Evolutionary conservation across 306 rosid species (phyloP).

Genomic region (Prunus mira): DNA sequence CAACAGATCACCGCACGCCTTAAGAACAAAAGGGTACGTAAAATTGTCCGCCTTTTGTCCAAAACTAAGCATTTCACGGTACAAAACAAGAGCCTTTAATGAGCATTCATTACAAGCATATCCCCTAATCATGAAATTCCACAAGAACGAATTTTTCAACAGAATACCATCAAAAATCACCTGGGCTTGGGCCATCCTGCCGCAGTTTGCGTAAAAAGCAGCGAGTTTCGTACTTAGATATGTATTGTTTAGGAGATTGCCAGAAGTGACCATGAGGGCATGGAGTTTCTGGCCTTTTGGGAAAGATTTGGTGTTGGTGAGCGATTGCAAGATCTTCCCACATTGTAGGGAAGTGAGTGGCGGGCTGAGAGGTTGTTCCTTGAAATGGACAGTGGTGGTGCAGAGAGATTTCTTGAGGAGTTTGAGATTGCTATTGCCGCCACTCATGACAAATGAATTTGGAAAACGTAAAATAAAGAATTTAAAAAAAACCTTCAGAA

Average conservation of each 20-base stretch:
- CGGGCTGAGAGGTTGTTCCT: constrained; percentile 1
- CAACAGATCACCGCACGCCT: constrained; percentile 56
- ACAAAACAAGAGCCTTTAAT: constrained; percentile 31
- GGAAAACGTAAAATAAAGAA: background rate
- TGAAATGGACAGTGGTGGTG: constrained; percentile 10
- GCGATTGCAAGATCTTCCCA: constrained; percentile 45
- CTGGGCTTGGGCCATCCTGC: constrained; percentile 41
- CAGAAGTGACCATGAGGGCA: constrained; percentile 33
- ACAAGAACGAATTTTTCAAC: constrained; percentile 42
- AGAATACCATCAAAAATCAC: constrained; percentile 34
- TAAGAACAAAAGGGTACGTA: constrained; percentile 60
- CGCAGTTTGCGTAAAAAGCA: constrained; percentile 48
- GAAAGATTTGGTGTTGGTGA: constrained; percentile 42
- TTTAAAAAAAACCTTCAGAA: background rate
- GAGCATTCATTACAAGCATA: constrained; percentile 36
- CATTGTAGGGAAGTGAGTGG: constrained; percentile 50
- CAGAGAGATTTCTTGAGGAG: constrained; percentile 14
- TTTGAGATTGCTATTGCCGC: constrained; percentile 11
- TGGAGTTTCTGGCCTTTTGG: constrained; percentile 47
- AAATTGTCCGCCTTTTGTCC: constrained; percentile 47
- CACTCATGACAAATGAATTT: constrained; percentile 28
- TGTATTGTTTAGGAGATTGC: constrained; percentile 39
- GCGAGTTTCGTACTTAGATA: constrained; percentile 52
- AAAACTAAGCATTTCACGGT: constrained; percentile 41
- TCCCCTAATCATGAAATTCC: constrained; percentile 57